A percentile compares a stretch with the other conserved stretches of the same genome.
Evolutionary conservation across 208 protist species (phyloP).

Genomic region (Acanthamoeba castellanii): DNA sequence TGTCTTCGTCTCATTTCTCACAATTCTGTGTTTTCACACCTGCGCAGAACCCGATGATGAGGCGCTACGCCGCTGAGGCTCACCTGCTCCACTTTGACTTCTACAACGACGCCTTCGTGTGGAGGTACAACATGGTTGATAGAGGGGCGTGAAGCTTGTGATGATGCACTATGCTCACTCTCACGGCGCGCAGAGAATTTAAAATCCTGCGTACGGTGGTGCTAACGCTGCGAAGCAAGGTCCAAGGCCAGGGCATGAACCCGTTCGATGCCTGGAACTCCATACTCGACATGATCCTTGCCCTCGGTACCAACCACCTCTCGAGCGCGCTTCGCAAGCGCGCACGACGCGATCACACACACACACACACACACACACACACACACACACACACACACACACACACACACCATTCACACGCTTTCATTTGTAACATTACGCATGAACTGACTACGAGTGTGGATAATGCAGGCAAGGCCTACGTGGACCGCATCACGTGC

Average conservation of each 20-base stretch:
- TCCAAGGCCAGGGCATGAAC: constrained; percentile 28
- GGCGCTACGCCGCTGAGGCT: constrained; percentile 11
- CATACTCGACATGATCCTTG: constrained; percentile 21
- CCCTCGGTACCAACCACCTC: not conserved
- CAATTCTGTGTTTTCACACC: not conserved
- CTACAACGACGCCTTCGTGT: constrained; percentile 46
- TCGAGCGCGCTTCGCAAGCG: not conserved
- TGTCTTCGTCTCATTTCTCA: not conserved
- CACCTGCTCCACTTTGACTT: constrained; percentile 59
- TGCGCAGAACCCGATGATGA: constrained; percentile 15
- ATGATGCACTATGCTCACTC: not conserved
- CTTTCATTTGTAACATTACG: too few species aligned
- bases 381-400: too few species aligned
- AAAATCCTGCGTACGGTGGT: constrained; percentile 50
- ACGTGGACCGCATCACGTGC: constrained; percentile 44
- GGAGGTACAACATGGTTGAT: not conserved
- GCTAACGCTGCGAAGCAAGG: constrained; percentile 10
- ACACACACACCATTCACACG: too few species aligned
- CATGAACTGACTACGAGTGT: not conserved
- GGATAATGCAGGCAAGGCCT: constrained; percentile 10
- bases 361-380: not conserved
- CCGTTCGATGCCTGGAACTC: constrained; percentile 66
- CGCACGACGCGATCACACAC: not conserved
- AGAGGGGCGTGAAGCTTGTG: not conserved
- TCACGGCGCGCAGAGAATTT: not conserved